Percentiles rank a stretch among this genome's conserved stretches.
phyloP scores from a whole-genome alignment of 257 asterid species.

The Galeopsis tetrahit region DNA sequence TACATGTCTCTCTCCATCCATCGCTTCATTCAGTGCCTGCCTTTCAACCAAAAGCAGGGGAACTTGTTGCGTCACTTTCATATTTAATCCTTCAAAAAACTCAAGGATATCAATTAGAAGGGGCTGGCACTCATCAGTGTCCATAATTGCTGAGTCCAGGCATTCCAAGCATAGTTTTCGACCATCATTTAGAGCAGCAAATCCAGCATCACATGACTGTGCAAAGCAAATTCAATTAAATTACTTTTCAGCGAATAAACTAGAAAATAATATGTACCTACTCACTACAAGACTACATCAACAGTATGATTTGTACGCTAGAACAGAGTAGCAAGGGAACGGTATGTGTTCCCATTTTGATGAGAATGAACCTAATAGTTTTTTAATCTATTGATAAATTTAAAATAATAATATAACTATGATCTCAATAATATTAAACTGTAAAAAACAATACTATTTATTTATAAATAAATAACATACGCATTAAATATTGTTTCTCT shows the following conservation, averaged over 20 bases:
- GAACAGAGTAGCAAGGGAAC: not conserved
- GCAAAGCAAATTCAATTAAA: constrained; percentile 20
- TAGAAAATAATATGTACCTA: not conserved
- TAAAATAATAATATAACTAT: not conserved
- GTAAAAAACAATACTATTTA: too few relatives aligned
- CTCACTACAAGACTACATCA: not conserved
- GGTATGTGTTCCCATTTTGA: not conserved
- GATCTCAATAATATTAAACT: too few relatives aligned
- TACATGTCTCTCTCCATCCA: constrained; percentile 94
- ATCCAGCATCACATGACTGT: constrained; percentile 79
- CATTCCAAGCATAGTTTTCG: constrained; percentile 96
- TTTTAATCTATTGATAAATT: not conserved
- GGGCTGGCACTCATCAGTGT: constrained; percentile 85
- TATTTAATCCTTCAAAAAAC: constrained; percentile 77
- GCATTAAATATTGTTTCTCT: not conserved
- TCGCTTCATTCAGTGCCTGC: constrained; percentile 94
- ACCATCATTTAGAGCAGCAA: constrained; percentile 85
- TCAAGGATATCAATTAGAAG: constrained; percentile 85
- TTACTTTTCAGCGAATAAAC: constrained; percentile 4
- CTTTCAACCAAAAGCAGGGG: constrained; percentile 94
- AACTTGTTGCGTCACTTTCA: constrained; percentile 87
- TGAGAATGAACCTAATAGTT: not conserved
- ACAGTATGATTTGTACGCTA: not conserved
- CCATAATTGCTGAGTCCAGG: constrained; percentile 92
- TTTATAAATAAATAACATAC: not conserved